Conservation (phyloP, 352 stramenopile genomes). For the Phytophthora vignae region DNA sequence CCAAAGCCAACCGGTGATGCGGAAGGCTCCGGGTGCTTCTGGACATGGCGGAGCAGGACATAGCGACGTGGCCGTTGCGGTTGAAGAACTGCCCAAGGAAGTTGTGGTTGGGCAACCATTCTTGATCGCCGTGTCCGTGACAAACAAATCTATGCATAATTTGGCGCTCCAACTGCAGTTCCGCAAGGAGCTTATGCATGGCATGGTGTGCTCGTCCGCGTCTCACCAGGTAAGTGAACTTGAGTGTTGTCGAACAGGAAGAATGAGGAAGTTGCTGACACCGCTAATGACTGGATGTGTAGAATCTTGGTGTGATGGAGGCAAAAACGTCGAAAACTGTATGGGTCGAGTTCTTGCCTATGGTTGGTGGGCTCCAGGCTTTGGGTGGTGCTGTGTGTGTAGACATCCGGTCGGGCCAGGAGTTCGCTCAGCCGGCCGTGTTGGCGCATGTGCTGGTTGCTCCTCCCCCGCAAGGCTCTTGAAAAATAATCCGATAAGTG, state of each 20-base stretch:
- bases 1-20: slow-evolving; percentile 81
- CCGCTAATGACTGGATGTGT: not conserved
- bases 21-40: slow-evolving; percentile 44
- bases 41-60: slow-evolving; percentile 13
- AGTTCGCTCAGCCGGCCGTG: slow-evolving; percentile 57
- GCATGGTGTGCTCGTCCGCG: slow-evolving; percentile 76
- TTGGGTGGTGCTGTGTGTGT: slow-evolving; percentile 72
- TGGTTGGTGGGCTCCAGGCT: slow-evolving; percentile 70
- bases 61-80: slow-evolving; percentile 52
- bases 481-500: slow-evolving; percentile 17
- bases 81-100: slow-evolving; percentile 59
- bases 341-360: slow-evolving; percentile 71
- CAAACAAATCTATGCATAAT: slow-evolving; percentile 69
- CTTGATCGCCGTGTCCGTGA: slow-evolving; percentile 55
- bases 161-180: slow-evolving; percentile 84
- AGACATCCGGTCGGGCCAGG: slow-evolving; percentile 67
- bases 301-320: slow-evolving; percentile 78
- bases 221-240: slow-evolving; percentile 70
- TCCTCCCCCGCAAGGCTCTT: slow-evolving; percentile 24
- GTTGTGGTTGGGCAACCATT: slow-evolving; percentile 65
- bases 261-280: not conserved
- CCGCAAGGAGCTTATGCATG: slow-evolving; percentile 68
- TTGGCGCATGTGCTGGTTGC: slow-evolving; percentile 68
- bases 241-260: not conserved
- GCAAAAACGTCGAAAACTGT: slow-evolving; percentile 52